Base-by-base conservation (phyloP, 768 basidiomycete species). In the Leccinum obscurum region DNA sequence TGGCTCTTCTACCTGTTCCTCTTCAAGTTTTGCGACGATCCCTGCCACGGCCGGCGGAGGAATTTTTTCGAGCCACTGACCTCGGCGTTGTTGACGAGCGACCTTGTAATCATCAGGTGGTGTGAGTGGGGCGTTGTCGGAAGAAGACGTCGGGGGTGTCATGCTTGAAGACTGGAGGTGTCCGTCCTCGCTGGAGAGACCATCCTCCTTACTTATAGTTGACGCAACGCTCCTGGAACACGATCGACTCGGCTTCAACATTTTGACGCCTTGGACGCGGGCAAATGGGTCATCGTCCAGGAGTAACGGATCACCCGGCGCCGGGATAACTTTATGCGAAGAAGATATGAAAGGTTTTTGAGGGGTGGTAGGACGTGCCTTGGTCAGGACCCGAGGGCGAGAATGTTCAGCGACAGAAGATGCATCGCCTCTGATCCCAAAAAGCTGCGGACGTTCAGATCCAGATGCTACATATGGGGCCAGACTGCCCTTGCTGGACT, bases 271-370 rank as follows among this genome's bases (percentile, higher is more conserved):
- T 44, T 81, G 80, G 0, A 69, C 72, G 65, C 80, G 81, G 10
- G 85, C 85, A 70, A 87, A 87, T 4, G 86, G 73, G 20, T 74
- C 73, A 11, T 66, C 65, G 11, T 74, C 74, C n/a, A 74, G 62
- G 54, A 74, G 60, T 3, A 74, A 57, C 17, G 70, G 62, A 44
- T 68, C 62, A 55, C 65, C 69, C 57, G 54, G 62, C 8, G 49
- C 39, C 1, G 61, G 52, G 14, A 60, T 34, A 17, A 55, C 49
- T n/a, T 60, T 69, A 17, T 66, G 55, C 2, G 41, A 32, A 37
- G 61, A 44, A 3, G 63, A 51, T 1, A 67, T 41, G 32, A 10
- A 60, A 53, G 63, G 69, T 30, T 67, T 66, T 48, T 69, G 68
- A 46, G 77, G 76, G 22, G 76, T 74, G n/a, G 66, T 63, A 9